A percentile compares a stretch with the other conserved stretches of the same genome.
Conservation (phyloP, 2,329 filamentous ascomycete species). For the Talaromyces sp. region DNA sequence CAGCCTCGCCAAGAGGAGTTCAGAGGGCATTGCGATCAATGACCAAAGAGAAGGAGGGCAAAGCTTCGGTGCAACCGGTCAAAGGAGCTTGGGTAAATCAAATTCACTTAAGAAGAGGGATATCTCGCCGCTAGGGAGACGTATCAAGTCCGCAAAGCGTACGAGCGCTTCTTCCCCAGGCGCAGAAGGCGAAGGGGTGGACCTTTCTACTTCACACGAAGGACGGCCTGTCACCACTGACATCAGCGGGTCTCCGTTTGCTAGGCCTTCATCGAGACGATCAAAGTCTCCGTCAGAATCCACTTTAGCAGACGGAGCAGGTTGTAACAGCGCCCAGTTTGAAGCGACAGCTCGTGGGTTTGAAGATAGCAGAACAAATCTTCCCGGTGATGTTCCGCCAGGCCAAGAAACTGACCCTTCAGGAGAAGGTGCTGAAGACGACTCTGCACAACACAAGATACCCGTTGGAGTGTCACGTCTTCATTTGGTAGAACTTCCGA, state of each 20-base stretch:
- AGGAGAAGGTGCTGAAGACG: slow-evolving; percentile 18
- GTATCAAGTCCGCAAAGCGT: slow-evolving; percentile 21
- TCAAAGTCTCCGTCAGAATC: slow-evolving; percentile 23
- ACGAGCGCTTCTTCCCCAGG: slow-evolving; percentile 21
- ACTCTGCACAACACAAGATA: slow-evolving; percentile 50
- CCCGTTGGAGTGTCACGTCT: slow-evolving; percentile 85
- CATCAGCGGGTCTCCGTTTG: slow-evolving; percentile 46
- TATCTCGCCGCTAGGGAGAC: slow-evolving; percentile 25
- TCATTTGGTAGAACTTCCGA: slow-evolving; percentile 79
- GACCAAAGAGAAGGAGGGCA: slow-evolving; percentile 1
- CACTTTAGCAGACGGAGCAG: slow-evolving; percentile 22
- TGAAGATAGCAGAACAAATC: neutral
- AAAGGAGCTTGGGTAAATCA: neutral
- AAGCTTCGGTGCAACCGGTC: neutral
- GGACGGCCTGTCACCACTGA: slow-evolving; percentile 27
- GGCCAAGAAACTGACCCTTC: neutral
- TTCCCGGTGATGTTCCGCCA: neutral
- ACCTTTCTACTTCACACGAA: slow-evolving; percentile 18
- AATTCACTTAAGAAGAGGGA: slow-evolving; percentile 21
- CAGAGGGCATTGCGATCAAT: slow-evolving; percentile 5
- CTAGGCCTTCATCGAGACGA: slow-evolving; percentile 33
- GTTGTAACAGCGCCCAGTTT: slow-evolving; percentile 14
- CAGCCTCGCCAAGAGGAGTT: slow-evolving; percentile 7
- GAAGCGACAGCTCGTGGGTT: neutral
- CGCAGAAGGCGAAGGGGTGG: slow-evolving; percentile 20